These are phyloP conservation scores for Primulina huaijiensis DNA, from an alignment of 257 asterid genomes.

Conservation along the genomic window DNA sequence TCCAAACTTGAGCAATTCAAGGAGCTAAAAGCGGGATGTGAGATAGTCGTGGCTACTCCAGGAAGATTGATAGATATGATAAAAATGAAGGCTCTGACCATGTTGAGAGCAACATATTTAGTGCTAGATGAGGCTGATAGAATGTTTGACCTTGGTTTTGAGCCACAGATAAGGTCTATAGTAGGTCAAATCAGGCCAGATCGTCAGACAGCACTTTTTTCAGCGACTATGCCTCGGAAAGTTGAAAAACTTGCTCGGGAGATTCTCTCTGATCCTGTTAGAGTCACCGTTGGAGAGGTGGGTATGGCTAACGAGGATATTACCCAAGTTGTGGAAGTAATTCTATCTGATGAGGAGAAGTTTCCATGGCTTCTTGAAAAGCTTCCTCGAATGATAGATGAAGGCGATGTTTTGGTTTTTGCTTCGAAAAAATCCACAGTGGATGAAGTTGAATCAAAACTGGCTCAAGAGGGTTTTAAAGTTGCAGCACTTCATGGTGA, in stretches of 20 bases:
- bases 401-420: slow-evolving; percentile 89
- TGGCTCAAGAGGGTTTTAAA: slow-evolving; percentile 65
- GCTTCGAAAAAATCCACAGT: slow-evolving; percentile 91
- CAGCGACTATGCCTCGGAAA: slow-evolving; percentile 97
- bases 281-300: slow-evolving; percentile 97
- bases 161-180: slow-evolving; percentile 93
- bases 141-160: slow-evolving; percentile 99
- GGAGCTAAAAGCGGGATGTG: slow-evolving; percentile 98
- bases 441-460: slow-evolving; percentile 79
- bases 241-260: slow-evolving; percentile 97
- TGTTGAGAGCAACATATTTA: slow-evolving; percentile 81
- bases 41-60: slow-evolving; percentile 94
- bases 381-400: slow-evolving; percentile 85
- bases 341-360: slow-evolving; percentile 80
- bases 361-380: slow-evolving; percentile 89
- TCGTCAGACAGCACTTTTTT: slow-evolving; percentile 90
- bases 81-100: slow-evolving; percentile 85
- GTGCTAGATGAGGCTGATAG: slow-evolving; percentile 99
- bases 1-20: slow-evolving; percentile 95
- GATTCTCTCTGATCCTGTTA: slow-evolving; percentile 84
- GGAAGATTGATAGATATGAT: slow-evolving; percentile 97
- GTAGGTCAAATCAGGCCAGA: slow-evolving; percentile 98
- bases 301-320: slow-evolving; percentile 98
- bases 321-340: slow-evolving; percentile 78
- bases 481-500: slow-evolving; percentile 98